Conservation (phyloP, 495 filamentous ascomycete species). For the Aspergillus heteromorphus region DNA sequence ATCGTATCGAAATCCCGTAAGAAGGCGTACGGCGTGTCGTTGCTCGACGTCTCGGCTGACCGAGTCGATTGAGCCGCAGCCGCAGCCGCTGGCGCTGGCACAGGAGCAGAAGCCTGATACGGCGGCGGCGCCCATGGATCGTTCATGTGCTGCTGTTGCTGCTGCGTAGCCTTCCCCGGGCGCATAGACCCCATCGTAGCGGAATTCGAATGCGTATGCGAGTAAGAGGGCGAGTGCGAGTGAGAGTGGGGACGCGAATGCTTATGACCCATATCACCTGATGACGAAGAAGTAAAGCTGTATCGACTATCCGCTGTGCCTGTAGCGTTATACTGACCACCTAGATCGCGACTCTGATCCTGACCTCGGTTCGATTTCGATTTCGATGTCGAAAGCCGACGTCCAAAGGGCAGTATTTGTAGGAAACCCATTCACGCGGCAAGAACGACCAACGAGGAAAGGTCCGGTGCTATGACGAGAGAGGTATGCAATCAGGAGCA, state of each 20-base stretch:
- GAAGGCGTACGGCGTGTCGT: slow-evolving; percentile 62
- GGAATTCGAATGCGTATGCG: not conserved
- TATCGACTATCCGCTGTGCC: no score
- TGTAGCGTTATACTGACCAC: no score
- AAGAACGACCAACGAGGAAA: no score
- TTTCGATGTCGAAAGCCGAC: not conserved
- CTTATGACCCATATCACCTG: not conserved
- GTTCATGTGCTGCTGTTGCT: not conserved
- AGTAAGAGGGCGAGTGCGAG: not conserved
- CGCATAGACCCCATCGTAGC: not conserved
- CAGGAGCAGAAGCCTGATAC: no score
- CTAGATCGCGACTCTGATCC: not conserved
- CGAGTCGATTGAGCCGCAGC: not conserved
- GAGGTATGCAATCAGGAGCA: no score
- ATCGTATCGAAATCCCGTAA: slow-evolving; percentile 84
- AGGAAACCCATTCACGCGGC: no score
- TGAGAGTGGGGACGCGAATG: not conserved
- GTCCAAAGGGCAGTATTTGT: not conserved
- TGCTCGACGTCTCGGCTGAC: not conserved
- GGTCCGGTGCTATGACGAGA: no score
- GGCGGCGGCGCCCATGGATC: slow-evolving; percentile 30
- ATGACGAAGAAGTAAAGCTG: no score
- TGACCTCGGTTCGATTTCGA: not conserved
- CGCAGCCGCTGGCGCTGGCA: slow-evolving; percentile 4
- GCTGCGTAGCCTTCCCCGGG: not conserved